These are phyloP conservation scores for Cytospora mali DNA, from an alignment of 2,329 filamentous ascomycete species.

Conservation along the genomic window DNA sequence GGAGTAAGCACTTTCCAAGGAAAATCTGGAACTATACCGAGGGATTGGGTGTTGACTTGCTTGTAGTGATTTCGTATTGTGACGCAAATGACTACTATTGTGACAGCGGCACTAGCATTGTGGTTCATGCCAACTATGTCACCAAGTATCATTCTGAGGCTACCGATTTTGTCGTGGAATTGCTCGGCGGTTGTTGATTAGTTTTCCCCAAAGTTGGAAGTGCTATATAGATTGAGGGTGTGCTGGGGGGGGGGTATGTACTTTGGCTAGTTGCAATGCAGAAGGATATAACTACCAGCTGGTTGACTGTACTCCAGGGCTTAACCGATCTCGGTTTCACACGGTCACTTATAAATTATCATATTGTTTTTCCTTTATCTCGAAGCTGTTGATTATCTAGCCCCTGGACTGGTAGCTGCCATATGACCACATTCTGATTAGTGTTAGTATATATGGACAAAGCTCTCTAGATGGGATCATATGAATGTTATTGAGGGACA, in stretches of 20 bases:
- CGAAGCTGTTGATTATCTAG: background rate
- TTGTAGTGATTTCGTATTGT: constrained; percentile 15
- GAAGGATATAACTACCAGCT: background rate
- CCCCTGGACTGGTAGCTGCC: too few relatives aligned
- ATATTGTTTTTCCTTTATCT: background rate
- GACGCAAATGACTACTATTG: constrained; percentile 19
- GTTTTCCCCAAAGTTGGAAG: background rate
- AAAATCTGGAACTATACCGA: background rate
- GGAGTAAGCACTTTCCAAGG: constrained; percentile 9
- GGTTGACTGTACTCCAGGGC: too few relatives aligned
- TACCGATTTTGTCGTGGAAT: constrained; percentile 3
- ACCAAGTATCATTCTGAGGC: constrained; percentile 9
- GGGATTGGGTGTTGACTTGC: background rate
- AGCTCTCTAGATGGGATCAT: too few relatives aligned
- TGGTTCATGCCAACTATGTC: constrained; percentile 15
- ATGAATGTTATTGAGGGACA: too few relatives aligned
- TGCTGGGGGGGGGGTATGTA: background rate
- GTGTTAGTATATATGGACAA: too few relatives aligned
- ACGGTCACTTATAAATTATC: background rate
- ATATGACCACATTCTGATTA: too few relatives aligned
- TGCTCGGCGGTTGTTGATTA: constrained; percentile 13
- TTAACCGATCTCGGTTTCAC: background rate
- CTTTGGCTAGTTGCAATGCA: background rate
- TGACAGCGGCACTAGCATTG: constrained; percentile 10
- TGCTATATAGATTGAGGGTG: background rate